Evolutionary conservation across 2,329 filamentous ascomycete genomes (phyloP), one percentile per base, ranked within the genome.

Genomic region (Clarireedia homoeocarpa): DNA sequence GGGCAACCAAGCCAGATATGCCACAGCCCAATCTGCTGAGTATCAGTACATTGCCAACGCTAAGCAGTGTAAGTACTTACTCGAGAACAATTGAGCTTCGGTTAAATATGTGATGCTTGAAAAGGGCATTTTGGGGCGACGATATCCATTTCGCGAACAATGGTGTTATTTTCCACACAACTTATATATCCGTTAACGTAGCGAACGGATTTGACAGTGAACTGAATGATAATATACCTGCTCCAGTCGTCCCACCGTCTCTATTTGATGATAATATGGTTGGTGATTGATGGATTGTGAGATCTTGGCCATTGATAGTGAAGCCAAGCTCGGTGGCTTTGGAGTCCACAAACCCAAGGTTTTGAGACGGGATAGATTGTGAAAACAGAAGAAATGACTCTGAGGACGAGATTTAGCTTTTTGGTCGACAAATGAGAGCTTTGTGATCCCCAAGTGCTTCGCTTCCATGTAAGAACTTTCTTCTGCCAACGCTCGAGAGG

Each of bases 91-190:
- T 75, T 5, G 87, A 84, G 2, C 74, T 63, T 0, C 74, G 58
- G 24, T 74, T 71, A 6, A 92, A 75, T 51, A 85, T 65, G 47
- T 72, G 73, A 55, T 72, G 65, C 39, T 72, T 69, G 72, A 85
- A 83, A 48, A 96, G 77, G 0, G 82, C 70, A 69, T 90, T 91
- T 30, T 71, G 67, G 2, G 78, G 71, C 3, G 78, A 77, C 36
- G 83, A 77, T 47, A 97, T 78, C 90, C 90, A 97, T 61, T 82
- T 75, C 23, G 91, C 89, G 67, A 97, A 84, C 46, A 84, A 75
- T 7, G 91, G 90, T 0, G 90, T 92, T 63, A 96, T 86, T 71
- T 88, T 91, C 94, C 94, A 99, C 7, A 97, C 76, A 17, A 96
- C 91, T 87, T 57, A 40, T 46, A 9, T 6, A 6, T 27, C 2